Base-by-base conservation (phyloP, 192 early-diverging fungal species). In the Backusella australiensis region DNA sequence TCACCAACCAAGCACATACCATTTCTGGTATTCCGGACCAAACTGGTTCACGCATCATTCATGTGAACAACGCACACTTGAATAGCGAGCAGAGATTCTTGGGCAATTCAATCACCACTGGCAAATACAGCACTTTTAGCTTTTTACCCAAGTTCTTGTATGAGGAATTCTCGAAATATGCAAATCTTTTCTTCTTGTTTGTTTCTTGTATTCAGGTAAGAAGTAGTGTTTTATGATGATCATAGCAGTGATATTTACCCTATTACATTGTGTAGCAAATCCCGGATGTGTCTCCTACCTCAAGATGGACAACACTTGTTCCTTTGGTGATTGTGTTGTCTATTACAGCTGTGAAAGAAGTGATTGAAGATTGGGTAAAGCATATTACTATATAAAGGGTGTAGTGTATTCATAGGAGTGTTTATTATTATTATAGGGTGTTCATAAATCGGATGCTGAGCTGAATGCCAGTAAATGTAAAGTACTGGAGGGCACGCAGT, bases 111-210 rank as follows among this genome's bases (percentile, higher is more conserved):
- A 93, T 99, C 72, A 94, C 93, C 34, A 98, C 98, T 6, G 93
- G 94, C 75, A 99, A 99, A 87, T 99, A 99, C 87, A 98, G 93
- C 80, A 59, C 91, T 29, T 70, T 92, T 21, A 96, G 96, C 23
- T 99, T 99, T 74, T 63, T 99, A 67, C 94, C 94, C 67, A 97
- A 95, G 87, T 98, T 98, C 80, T 86, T 99, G 66, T 93, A 92
- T 73, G 97, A 99, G 84, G 96, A 99, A 87, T 99, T 99, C 76
- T 94, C 93, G 59, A 97, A 97, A 85, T 98, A 97, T 84, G 98
- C 98, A 70, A 99, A 99, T 86, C 83, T 98, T 80, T 99, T 98
- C 81, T 99, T 99, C 88, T 84, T 99, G 84, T 97, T 99, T 82
- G 99, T 95, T 14, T 96, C 94, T 19, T 90, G 89, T 67, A 97